Evolutionary conservation across 139 green algal genomes (phyloP).

Genomic region (Coelastrella sp.): DNA sequence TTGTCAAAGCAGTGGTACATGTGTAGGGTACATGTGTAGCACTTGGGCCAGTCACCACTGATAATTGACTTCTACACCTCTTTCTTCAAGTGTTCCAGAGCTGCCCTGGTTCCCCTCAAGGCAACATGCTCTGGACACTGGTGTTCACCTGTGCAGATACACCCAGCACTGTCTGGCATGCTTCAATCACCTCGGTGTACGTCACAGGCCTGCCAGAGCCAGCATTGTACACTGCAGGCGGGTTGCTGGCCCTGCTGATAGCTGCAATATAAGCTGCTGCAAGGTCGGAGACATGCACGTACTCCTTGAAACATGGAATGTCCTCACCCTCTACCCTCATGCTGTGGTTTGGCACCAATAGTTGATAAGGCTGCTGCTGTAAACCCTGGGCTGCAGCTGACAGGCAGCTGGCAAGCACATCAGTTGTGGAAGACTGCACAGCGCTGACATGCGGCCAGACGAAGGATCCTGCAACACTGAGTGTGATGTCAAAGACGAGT

Average conservation of each 20-base stretch:
- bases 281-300: conserved; percentile 20
- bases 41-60: too few relatives aligned
- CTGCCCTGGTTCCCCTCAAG: too few relatives aligned
- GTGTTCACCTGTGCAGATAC: background rate
- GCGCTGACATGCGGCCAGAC: background rate
- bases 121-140: background rate
- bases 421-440: background rate
- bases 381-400: background rate
- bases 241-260: background rate
- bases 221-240: conserved; percentile 18
- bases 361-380: background rate
- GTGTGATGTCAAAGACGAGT: too few relatives aligned
- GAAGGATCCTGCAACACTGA: background rate
- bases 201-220: background rate
- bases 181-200: background rate
- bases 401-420: background rate
- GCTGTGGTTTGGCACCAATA: background rate
- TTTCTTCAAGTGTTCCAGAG: too few relatives aligned
- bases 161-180: background rate
- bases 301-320: background rate
- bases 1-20: too few relatives aligned
- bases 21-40: too few relatives aligned
- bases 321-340: background rate
- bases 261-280: conserved; percentile 14
- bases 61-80: too few relatives aligned